A percentile compares a stretch with the other conserved stretches of the same genome.
phyloP scores from a whole-genome alignment of 2,329 filamentous ascomycete species.

The Aspergillus hortae region DNA sequence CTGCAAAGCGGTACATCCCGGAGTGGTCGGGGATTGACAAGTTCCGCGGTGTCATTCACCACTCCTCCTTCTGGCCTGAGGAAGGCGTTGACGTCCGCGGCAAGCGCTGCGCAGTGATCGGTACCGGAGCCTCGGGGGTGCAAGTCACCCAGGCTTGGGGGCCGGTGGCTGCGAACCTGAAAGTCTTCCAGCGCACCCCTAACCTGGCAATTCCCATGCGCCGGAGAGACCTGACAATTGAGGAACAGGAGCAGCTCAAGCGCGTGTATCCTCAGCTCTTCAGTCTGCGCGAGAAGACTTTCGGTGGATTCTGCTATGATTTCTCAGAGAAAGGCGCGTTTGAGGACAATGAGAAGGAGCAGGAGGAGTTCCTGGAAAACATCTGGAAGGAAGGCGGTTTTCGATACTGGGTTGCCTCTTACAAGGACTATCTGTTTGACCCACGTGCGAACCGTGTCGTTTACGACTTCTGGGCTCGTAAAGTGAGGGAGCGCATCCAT shows the following conservation, averaged over 20 bases:
- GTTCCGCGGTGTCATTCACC: constrained; percentile 53
- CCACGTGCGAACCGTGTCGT: constrained; percentile 50
- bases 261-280: constrained; percentile 51
- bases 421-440: constrained; percentile 51
- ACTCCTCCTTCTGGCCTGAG: constrained; percentile 55
- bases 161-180: constrained; percentile 50
- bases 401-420: constrained; percentile 52
- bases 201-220: constrained; percentile 64
- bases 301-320: constrained; percentile 59
- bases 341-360: constrained; percentile 51
- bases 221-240: constrained; percentile 44
- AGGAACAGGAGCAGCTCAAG: constrained; percentile 51
- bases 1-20: constrained; percentile 44
- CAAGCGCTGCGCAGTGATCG: constrained; percentile 53
- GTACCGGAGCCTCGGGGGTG: constrained; percentile 54
- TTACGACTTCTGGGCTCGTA: constrained; percentile 56
- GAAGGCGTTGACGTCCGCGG: constrained; percentile 44
- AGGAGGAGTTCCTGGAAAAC: constrained; percentile 49
- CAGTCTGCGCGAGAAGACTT: constrained; percentile 49
- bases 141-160: constrained; percentile 60
- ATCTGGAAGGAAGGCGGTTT: constrained; percentile 55
- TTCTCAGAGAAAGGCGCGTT: constrained; percentile 54
- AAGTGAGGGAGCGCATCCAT: constrained; percentile 48
- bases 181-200: constrained; percentile 64
- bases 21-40: constrained; percentile 33